Evolutionary conservation across 1,139 yeast species (phyloP), one percentile per base, ranked within the genome.

Genomic region (Kodamaea arcana): DNA sequence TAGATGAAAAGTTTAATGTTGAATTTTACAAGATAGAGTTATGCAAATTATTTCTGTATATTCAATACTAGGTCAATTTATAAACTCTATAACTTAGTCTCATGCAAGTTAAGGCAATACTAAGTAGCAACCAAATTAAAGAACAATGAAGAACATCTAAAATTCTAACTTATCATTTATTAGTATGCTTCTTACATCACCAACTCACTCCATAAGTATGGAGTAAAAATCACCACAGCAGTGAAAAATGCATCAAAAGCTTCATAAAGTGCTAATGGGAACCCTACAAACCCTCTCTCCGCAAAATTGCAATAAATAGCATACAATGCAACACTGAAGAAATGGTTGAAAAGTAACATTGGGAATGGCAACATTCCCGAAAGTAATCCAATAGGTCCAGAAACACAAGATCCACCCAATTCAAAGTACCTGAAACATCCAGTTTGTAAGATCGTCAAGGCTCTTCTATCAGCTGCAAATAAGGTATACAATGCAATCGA

Each of bases 341-440:
- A 92, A 49, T 90, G 96, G 57, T 80, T 76, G 51, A 94, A 81
- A 41, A 92, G 69, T 30, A 78, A 55, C 60, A 76, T 65, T 16
- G 96, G 95, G 50, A 69, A 73, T 30, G 95, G 94, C 39, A 78
- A 61, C 55, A 86, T 72, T 8, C 97, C 98, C 35, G 92, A 74
- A 38, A 94, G 71, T 51, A 94, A 75, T 4, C 88, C 83, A 37
- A 87, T 82, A 9, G 99, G 98, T 9, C 83, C 83, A 15, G 62
- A 56, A 17, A 85, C 77, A 52, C 90, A 83, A 36, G 71, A 79
- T 14, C 97, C 97, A 24, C 97, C 98, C 35, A 77, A 71, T 54
- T 72, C 63, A 67, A 92, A 88, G 61, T 94, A 92, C 43, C 68
- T 65, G 71, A 88, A 88, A 60, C 98, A 92, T 9, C 98, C 99